phyloP scores from a whole-genome alignment of 1,284 basidiomycete genomes.

The Coniferiporia sulphurascens region DNA sequence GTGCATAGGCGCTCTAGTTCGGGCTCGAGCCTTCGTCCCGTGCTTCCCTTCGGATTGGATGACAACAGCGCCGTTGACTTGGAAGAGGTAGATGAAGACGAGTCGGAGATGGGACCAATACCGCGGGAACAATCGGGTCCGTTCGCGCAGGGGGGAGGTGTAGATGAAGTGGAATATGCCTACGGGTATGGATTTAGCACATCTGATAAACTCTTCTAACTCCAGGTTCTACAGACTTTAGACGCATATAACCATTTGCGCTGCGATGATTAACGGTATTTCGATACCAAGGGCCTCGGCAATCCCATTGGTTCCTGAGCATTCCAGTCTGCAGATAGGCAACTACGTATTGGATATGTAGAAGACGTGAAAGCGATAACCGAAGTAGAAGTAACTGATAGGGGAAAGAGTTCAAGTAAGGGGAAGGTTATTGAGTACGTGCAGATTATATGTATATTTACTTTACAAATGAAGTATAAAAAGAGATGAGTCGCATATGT shows the following conservation, averaged over 20 bases:
- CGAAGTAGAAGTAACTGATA: not conserved
- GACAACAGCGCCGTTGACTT: conserved; percentile 61
- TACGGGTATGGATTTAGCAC: conserved; percentile 57
- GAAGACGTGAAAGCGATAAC: not conserved
- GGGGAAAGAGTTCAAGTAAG: not conserved
- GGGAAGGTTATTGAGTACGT: not conserved
- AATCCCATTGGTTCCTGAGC: not conserved
- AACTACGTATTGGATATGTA: not conserved
- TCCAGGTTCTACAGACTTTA: not conserved
- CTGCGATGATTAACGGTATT: not conserved
- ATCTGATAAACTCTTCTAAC: not conserved
- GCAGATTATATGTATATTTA: not conserved
- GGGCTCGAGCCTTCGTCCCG: conserved; percentile 75
- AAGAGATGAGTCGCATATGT: not conserved
- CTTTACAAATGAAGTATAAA: not conserved
- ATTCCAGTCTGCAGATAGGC: not conserved
- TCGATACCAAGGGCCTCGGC: not conserved
- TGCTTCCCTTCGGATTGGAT: conserved; percentile 75
- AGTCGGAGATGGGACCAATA: conserved; percentile 65
- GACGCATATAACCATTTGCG: not conserved
- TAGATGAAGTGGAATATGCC: conserved; percentile 84
- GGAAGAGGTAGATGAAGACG: conserved; percentile 52
- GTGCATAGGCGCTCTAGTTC: conserved; percentile 69
- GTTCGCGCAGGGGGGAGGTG: conserved; percentile 71
- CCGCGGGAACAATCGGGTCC: conserved; percentile 68